Percentiles rank a stretch among this genome's conserved stretches.
Evolutionary conservation across 2,329 filamentous ascomycete genomes (phyloP).

Genomic region (Mycosphaerella sp.): DNA sequence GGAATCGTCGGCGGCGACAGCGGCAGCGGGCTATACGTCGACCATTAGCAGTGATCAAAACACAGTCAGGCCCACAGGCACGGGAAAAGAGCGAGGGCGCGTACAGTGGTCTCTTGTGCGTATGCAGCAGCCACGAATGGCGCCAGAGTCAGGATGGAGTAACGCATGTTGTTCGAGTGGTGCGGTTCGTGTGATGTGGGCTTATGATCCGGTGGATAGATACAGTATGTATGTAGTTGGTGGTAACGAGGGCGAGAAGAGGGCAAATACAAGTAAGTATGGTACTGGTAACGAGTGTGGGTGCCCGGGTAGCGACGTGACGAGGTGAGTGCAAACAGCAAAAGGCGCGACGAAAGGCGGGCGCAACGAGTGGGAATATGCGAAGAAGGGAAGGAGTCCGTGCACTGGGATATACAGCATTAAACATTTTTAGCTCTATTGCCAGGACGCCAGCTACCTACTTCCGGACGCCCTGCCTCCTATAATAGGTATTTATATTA

Average conservation of each 20-base stretch:
- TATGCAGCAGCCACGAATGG: constrained; percentile 40
- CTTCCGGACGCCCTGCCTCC: too few relatives aligned
- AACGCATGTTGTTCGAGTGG: constrained; percentile 38
- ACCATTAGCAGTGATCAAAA: constrained; percentile 1
- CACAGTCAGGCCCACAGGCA: background rate
- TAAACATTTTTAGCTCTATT: too few relatives aligned
- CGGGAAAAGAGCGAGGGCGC: constrained; percentile 28
- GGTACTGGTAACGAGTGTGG: background rate
- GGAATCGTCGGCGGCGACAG: background rate
- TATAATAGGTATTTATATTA: too few relatives aligned
- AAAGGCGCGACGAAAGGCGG: too few relatives aligned
- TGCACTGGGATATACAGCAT: too few relatives aligned
- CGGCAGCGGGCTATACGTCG: background rate
- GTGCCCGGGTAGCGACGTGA: too few relatives aligned
- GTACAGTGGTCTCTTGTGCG: constrained; percentile 36
- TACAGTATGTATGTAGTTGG: too few relatives aligned
- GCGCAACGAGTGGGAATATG: too few relatives aligned
- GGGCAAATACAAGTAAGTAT: background rate
- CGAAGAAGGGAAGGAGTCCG: too few relatives aligned
- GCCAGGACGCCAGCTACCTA: too few relatives aligned
- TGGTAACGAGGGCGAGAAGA: constrained; percentile 5
- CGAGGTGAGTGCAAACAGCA: too few relatives aligned
- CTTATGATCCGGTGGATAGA: too few relatives aligned
- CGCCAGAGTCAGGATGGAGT: constrained; percentile 39
- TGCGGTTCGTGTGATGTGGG: background rate